These are phyloP conservation scores for Arthrobotrys megalospora DNA, from an alignment of 2,329 filamentous ascomycete genomes.

Conservation along the genomic window DNA sequence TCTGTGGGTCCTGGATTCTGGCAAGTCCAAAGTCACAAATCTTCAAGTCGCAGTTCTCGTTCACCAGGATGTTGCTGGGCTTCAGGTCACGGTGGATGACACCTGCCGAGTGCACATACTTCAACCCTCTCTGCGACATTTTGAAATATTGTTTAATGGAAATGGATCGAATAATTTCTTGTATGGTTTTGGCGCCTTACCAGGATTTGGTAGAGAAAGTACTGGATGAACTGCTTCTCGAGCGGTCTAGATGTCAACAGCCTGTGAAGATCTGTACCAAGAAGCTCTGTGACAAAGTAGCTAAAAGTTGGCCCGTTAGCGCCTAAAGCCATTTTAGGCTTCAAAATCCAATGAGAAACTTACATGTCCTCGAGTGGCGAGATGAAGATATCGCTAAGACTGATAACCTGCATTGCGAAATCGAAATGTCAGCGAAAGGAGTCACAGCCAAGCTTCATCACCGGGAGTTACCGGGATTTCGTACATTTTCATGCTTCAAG, in stretches of 20 bases:
- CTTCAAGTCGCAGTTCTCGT: conserved; percentile 99
- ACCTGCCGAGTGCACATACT: conserved; percentile 98
- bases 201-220: conserved; percentile 99
- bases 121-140: conserved; percentile 83
- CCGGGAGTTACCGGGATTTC: conserved; percentile 64
- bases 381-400: conserved; percentile 99
- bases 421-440: conserved; percentile 2
- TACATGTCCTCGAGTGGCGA: conserved; percentile 99
- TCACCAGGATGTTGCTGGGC: conserved; percentile 98
- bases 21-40: conserved; percentile 99
- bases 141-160: background rate
- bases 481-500: conserved; percentile 93
- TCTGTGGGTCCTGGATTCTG: conserved; percentile 98
- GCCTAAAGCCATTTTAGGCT: conserved; percentile 19
- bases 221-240: conserved; percentile 99
- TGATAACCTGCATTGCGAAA: conserved; percentile 80
- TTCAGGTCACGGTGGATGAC: conserved; percentile 98
- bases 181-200: conserved; percentile 71
- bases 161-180: background rate
- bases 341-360: conserved; percentile 64
- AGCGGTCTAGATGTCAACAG: conserved; percentile 94
- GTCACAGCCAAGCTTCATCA: background rate
- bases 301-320: conserved; percentile 69
- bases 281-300: conserved; percentile 97
- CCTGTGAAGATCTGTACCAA: conserved; percentile 96